Conservation (phyloP, 2,329 filamentous ascomycete species). For the Boeremia exigua region DNA sequence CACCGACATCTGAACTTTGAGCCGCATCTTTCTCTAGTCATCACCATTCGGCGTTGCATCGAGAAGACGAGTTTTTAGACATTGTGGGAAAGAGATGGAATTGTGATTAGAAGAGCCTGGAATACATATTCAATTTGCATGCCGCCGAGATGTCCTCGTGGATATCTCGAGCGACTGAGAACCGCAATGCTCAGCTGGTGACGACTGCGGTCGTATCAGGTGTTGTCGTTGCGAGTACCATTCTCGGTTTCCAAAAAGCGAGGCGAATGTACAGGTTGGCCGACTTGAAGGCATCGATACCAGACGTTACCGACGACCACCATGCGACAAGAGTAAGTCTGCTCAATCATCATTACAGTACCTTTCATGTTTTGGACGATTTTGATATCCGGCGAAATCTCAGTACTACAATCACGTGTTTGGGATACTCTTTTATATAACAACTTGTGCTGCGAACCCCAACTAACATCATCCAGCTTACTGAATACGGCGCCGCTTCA, state of each 20-base stretch:
- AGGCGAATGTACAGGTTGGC: constrained; percentile 61
- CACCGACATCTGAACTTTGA: constrained; percentile 14
- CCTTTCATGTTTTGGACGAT: neutral
- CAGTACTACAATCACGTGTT: neutral
- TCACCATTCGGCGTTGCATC: constrained; percentile 1
- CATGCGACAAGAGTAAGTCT: constrained; percentile 57
- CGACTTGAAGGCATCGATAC: constrained; percentile 67
- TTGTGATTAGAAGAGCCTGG: neutral
- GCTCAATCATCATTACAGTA: neutral
- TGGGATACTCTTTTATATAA: neutral
- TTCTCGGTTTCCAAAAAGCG: constrained; percentile 64
- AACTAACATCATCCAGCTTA: constrained; percentile 61
- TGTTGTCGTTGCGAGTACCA: constrained; percentile 57
- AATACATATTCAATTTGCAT: neutral
- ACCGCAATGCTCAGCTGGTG: constrained; percentile 66
- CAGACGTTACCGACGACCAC: constrained; percentile 59
- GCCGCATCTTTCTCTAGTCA: constrained; percentile 4
- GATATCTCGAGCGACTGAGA: constrained; percentile 52
- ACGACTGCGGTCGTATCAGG: constrained; percentile 69
- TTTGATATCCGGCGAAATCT: neutral
- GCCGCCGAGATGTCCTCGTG: constrained; percentile 52
- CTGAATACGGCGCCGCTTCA: constrained; percentile 64
- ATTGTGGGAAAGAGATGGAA: constrained; percentile 4
- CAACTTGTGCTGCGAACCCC: neutral
- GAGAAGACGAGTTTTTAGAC: neutral